Evolutionary conservation across 2,329 filamentous ascomycete genomes (phyloP).

Genomic region (Anthostomella pinea): DNA sequence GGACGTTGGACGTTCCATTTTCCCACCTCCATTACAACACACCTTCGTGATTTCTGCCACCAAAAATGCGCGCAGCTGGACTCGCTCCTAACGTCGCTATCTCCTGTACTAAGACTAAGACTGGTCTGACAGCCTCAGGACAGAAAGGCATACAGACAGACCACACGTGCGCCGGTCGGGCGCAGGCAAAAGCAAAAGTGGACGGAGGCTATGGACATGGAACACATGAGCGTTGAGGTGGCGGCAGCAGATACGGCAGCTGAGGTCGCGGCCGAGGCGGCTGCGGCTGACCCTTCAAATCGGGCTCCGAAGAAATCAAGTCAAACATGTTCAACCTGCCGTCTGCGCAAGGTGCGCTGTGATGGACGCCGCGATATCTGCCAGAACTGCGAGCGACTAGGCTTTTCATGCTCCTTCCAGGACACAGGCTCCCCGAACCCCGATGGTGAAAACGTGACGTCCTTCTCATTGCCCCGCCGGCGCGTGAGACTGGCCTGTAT

Average conservation of each 20-base stretch:
- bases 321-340: slow-evolving; percentile 52
- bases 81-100: background rate
- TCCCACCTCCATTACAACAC: background rate
- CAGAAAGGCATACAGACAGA: too few species aligned
- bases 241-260: slow-evolving; percentile 33
- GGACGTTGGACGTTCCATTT: background rate
- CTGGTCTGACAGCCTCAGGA: background rate
- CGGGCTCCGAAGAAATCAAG: slow-evolving; percentile 32
- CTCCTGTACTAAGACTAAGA: background rate
- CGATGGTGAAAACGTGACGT: slow-evolving; percentile 34
- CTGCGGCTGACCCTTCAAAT: slow-evolving; percentile 32
- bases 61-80: background rate
- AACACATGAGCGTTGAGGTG: slow-evolving; percentile 35
- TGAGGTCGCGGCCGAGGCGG: slow-evolving; percentile 33
- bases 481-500: slow-evolving; percentile 56
- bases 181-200: too few species aligned
- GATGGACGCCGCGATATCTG: slow-evolving; percentile 52
- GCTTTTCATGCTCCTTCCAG: slow-evolving; percentile 56
- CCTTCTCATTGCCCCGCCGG: slow-evolving; percentile 47
- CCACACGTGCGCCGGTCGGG: too few species aligned
- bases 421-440: slow-evolving; percentile 38
- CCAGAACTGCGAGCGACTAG: slow-evolving; percentile 57
- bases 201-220: slow-evolving; percentile 30
- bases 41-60: background rate
- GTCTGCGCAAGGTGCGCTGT: slow-evolving; percentile 57